Evolutionary conservation across 1,284 basidiomycete genomes (phyloP), one percentile per base, ranked within the genome.

Genomic region (Cryptococcus neoformans): DNA sequence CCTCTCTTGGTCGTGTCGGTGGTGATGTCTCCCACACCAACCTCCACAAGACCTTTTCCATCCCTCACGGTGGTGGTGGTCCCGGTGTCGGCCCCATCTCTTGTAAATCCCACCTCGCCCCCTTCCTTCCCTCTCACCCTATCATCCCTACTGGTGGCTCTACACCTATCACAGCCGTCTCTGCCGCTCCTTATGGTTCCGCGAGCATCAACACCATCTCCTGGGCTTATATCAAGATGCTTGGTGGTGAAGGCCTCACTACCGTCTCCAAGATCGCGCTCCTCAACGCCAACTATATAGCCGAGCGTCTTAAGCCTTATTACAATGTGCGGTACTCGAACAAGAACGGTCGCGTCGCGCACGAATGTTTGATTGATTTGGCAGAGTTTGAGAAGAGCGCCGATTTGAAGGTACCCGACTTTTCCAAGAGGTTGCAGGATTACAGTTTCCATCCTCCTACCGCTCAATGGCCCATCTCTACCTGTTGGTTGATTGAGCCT

Each of bases 1-100:
- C 95, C 21, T 93, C 92, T 73, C 92, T 95, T n/a, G 92, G 90
- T 4, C 87, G 85, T 38, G 96, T 94, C 71, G 95, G 95, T 52
- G 95, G 93, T 56, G 95, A 99, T 77, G 93, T 99, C 44, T 96
- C 92, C 71, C 95, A 99, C 76, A 83, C 98, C 81, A 99, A 99
- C 80, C 80, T 99, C 51, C 95, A 99, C 83, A 98, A 98, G 74
- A 78, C 78, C 41, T 78, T 80, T 64, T 77, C 75, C n/a, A 78
- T 79, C 73, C 96, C 95, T 35, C 95, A 99, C 75, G 95, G 95
- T 60, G 95, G 95, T 56, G 95, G 95, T 60, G 95, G 95, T 57
- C 95, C 96, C 52, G 95, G 95, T 66, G 68, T 64, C 63, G 90
- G 92, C 44, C 95, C 95, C 34, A 97, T 99, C 72, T 95, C 93